phyloP scores from a whole-genome alignment of 2,329 filamentous ascomycete species.

The Penicillium glabrum region DNA sequence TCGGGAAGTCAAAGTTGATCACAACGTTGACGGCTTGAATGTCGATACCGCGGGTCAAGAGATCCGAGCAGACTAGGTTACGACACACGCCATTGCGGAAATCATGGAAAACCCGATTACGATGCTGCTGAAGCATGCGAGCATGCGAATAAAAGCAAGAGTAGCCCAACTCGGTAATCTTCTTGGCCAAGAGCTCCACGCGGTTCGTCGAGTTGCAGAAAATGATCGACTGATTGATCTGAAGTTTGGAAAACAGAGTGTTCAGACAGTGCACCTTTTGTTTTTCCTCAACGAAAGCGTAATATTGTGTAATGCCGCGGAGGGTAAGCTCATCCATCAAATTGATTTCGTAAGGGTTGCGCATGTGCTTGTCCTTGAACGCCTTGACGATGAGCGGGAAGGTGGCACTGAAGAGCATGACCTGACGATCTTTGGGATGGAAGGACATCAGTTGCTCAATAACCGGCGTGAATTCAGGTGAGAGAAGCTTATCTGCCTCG shows the following conservation, averaged over 20 bases:
- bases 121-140: slow-evolving; percentile 93
- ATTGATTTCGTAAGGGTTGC: slow-evolving; percentile 95
- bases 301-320: slow-evolving; percentile 97
- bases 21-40: slow-evolving; percentile 99
- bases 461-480: slow-evolving; percentile 92
- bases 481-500: slow-evolving; percentile 96
- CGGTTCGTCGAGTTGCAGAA: slow-evolving; percentile 99
- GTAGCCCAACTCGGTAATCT: slow-evolving; percentile 98
- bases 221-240: slow-evolving; percentile 99
- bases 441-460: slow-evolving; percentile 95
- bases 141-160: slow-evolving; percentile 99
- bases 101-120: slow-evolving; percentile 98
- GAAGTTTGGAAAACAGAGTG: slow-evolving; percentile 96
- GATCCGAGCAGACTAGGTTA: slow-evolving; percentile 95
- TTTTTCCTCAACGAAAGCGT: slow-evolving; percentile 98
- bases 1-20: slow-evolving; percentile 99
- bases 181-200: slow-evolving; percentile 95
- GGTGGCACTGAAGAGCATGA: slow-evolving; percentile 98
- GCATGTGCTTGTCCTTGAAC: slow-evolving; percentile 98
- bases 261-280: slow-evolving; percentile 99
- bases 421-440: slow-evolving; percentile 94
- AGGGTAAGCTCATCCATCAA: slow-evolving; percentile 99
- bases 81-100: slow-evolving; percentile 97
- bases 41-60: slow-evolving; percentile 97
- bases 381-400: slow-evolving; percentile 96